Conservation (phyloP, 441 rosid species). For the Lepidium campestre region DNA sequence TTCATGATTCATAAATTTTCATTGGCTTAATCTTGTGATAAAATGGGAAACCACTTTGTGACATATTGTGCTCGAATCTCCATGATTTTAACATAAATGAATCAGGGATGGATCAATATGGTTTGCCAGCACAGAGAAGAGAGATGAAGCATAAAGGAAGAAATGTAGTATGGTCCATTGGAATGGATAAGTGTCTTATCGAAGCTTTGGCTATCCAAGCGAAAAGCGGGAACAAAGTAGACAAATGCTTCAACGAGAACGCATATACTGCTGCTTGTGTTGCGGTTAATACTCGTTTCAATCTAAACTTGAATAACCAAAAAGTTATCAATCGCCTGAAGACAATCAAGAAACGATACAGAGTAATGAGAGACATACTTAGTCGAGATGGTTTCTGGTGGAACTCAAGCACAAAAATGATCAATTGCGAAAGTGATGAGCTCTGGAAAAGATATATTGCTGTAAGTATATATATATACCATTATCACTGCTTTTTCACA, state of each 20-base stretch:
- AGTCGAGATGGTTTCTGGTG: conserved; percentile 72
- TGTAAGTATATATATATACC: conserved; percentile 33
- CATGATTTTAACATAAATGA: background rate
- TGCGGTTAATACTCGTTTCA: conserved; percentile 68
- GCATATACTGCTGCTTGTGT: conserved; percentile 77
- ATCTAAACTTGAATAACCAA: conserved; percentile 69
- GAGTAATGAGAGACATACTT: conserved; percentile 73
- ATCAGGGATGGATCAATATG: conserved; percentile 70
- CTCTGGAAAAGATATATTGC: conserved; percentile 79
- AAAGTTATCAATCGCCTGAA: conserved; percentile 78
- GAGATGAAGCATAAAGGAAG: conserved; percentile 86
- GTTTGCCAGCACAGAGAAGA: conserved; percentile 51
- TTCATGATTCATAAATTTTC: background rate
- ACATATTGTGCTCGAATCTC: background rate
- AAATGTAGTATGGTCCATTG: conserved; percentile 87
- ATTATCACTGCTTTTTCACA: background rate
- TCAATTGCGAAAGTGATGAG: conserved; percentile 64
- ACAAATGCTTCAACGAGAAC: conserved; percentile 76
- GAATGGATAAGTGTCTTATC: conserved; percentile 86
- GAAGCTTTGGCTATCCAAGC: conserved; percentile 82
- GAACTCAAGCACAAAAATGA: conserved; percentile 64
- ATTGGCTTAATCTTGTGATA: background rate
- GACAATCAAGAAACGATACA: conserved; percentile 85
- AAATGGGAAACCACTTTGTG: background rate
- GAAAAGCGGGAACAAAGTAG: conserved; percentile 74